Evolutionary conservation across 441 rosid species (phyloP).

Genomic region (Aleurites moluccanus): DNA sequence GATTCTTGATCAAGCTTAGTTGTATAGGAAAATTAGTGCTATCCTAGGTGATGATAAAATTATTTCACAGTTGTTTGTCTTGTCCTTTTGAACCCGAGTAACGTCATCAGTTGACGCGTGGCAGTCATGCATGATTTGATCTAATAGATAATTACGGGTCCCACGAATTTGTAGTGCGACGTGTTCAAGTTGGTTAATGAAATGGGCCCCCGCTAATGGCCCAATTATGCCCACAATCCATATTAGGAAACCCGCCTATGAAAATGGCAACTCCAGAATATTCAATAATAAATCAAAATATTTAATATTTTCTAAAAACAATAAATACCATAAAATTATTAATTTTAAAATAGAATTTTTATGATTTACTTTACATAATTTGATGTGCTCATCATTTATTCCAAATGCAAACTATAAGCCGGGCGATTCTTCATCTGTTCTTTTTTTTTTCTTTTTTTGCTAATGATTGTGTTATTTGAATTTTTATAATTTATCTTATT

Average conservation of each 20-base stretch:
- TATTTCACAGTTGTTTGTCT: not conserved
- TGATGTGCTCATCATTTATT: no score
- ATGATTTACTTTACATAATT: no score
- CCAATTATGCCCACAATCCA: not conserved
- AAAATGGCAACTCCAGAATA: no score
- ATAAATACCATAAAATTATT: no score
- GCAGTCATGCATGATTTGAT: constrained; percentile 26
- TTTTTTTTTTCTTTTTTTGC: no score
- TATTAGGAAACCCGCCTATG: not conserved
- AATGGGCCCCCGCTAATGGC: not conserved
- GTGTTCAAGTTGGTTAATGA: constrained; percentile 22
- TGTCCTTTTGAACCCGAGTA: not conserved
- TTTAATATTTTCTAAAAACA: no score
- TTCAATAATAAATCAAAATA: no score
- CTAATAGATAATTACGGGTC: constrained; percentile 17
- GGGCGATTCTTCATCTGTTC: no score
- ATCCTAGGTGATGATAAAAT: not conserved
- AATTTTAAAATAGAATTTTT: no score
- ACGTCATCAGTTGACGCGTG: constrained; percentile 17
- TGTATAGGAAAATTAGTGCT: not conserved
- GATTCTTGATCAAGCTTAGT: not conserved
- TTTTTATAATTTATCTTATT: no score
- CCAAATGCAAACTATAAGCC: no score
- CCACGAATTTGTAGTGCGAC: constrained; percentile 11
- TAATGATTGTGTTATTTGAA: no score